A percentile compares a stretch with the other conserved stretches of the same genome.
phyloP scores from a whole-genome alignment of 139 green algal species.

The Choricystis sp. region DNA sequence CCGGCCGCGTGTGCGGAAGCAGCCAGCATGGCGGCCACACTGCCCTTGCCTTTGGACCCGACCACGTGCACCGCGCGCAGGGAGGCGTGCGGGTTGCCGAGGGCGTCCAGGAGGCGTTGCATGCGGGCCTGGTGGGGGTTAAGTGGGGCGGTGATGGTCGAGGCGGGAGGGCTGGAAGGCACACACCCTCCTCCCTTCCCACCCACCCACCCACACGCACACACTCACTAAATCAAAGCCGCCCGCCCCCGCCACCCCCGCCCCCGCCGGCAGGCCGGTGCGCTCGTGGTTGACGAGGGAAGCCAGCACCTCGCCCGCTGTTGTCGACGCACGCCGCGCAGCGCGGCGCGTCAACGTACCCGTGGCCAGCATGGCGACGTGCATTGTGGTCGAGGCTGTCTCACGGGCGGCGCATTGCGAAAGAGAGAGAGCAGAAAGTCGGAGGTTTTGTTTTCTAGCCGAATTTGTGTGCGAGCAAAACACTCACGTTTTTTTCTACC shows the following conservation, averaged over 20 bases:
- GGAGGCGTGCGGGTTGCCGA: conserved; percentile 41
- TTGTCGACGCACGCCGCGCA: too few species aligned
- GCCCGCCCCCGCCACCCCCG: conserved; percentile 23
- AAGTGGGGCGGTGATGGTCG: conserved; percentile 9
- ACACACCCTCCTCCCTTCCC: not conserved
- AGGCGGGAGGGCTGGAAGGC: not conserved
- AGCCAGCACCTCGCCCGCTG: too few species aligned
- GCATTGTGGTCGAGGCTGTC: too few species aligned
- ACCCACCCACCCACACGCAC: not conserved
- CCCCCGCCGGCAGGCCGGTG: conserved; percentile 37
- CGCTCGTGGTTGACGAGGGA: conserved; percentile 43
- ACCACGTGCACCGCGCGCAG: conserved; percentile 52
- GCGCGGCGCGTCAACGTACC: too few species aligned
- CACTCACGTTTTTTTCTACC: too few species aligned
- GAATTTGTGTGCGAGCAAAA: too few species aligned
- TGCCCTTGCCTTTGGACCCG: conserved; percentile 85
- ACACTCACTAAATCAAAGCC: conserved; percentile 35
- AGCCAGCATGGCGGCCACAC: conserved; percentile 41
- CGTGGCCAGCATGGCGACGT: too few species aligned
- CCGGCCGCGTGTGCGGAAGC: conserved; percentile 37
- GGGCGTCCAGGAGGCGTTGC: conserved; percentile 29
- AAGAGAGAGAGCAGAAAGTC: too few species aligned
- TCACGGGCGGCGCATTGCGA: too few species aligned
- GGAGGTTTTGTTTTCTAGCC: too few species aligned
- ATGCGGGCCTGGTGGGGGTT: conserved; percentile 32